Evolutionary conservation across 441 rosid genomes (phyloP).

Genomic region (Jatropha multifida): DNA sequence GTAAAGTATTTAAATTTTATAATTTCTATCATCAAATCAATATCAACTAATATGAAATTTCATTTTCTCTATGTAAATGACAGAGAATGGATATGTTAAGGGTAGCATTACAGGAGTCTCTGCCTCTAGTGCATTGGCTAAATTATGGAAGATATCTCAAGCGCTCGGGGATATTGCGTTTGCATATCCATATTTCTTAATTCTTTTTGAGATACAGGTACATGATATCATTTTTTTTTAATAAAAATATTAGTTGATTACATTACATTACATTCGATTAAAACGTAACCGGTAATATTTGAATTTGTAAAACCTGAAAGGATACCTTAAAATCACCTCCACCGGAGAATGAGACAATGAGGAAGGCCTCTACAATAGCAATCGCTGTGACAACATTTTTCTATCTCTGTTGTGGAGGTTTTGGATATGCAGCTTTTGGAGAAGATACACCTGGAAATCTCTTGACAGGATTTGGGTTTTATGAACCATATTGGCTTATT

Average conservation of each 20-base stretch:
- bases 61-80: background rate
- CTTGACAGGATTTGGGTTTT: slow-evolving; percentile 50
- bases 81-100: slow-evolving; percentile 45
- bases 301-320: slow-evolving; percentile 26
- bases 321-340: slow-evolving; percentile 54
- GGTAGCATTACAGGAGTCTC: slow-evolving; percentile 45
- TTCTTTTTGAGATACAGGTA: slow-evolving; percentile 60
- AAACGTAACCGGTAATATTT: background rate
- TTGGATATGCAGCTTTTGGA: slow-evolving; percentile 63
- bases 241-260: too few relatives aligned
- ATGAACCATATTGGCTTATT: slow-evolving; percentile 48
- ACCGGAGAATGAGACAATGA: slow-evolving; percentile 47
- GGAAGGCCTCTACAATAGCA: slow-evolving; percentile 42
- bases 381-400: slow-evolving; percentile 39
- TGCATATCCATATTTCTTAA: slow-evolving; percentile 42
- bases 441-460: slow-evolving; percentile 54
- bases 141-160: slow-evolving; percentile 46
- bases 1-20: slow-evolving; percentile 25
- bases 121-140: slow-evolving; percentile 24
- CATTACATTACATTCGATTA: too few relatives aligned
- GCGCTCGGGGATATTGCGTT: slow-evolving; percentile 52
- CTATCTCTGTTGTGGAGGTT: slow-evolving; percentile 47
- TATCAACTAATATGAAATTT: background rate
- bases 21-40: too few relatives aligned
- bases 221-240: too few relatives aligned